phyloP scores from a whole-genome alignment of 306 rosid genomes.

The Cicer arietinum region DNA sequence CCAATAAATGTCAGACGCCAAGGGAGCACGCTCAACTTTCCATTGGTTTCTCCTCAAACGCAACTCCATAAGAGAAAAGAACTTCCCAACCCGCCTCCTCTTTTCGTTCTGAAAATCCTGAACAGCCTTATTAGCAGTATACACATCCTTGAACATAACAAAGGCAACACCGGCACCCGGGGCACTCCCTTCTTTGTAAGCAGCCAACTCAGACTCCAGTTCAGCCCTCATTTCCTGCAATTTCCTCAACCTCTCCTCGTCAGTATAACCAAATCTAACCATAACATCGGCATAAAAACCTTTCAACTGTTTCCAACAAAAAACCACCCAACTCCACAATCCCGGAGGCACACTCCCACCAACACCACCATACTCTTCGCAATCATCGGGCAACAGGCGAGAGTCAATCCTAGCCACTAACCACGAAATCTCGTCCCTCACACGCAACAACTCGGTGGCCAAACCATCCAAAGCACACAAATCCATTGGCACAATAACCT shows the following conservation, averaged over 20 bases:
- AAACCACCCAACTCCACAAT: conserved; percentile 45
- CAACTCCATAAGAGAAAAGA: conserved; percentile 80
- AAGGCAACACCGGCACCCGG: conserved; percentile 90
- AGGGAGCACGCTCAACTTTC: conserved; percentile 98
- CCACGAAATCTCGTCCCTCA: conserved; percentile 80
- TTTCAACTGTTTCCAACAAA: conserved; percentile 52
- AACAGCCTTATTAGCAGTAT: conserved; percentile 91
- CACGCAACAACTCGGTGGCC: conserved; percentile 67
- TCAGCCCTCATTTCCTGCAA: conserved; percentile 84
- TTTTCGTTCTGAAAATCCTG: conserved; percentile 90
- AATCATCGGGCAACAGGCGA: conserved; percentile 63
- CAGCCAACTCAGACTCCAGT: conserved; percentile 83
- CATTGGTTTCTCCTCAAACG: conserved; percentile 87
- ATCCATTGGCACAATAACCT: conserved; percentile 83
- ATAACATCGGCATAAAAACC: conserved; percentile 49
- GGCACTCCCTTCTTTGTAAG: conserved; percentile 84
- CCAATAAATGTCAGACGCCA: conserved; percentile 95
- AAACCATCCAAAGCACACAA: conserved; percentile 94
- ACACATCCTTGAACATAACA: conserved; percentile 91
- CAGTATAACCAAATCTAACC: conserved; percentile 70
- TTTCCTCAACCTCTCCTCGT: conserved; percentile 74
- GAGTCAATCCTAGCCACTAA: conserved; percentile 84
- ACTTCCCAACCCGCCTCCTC: conserved; percentile 79
- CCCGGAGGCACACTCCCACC: conserved; percentile 47
- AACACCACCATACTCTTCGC: conserved; percentile 26